phyloP scores from a whole-genome alignment of 1,284 basidiomycete species.

The Puccinia horiana region DNA sequence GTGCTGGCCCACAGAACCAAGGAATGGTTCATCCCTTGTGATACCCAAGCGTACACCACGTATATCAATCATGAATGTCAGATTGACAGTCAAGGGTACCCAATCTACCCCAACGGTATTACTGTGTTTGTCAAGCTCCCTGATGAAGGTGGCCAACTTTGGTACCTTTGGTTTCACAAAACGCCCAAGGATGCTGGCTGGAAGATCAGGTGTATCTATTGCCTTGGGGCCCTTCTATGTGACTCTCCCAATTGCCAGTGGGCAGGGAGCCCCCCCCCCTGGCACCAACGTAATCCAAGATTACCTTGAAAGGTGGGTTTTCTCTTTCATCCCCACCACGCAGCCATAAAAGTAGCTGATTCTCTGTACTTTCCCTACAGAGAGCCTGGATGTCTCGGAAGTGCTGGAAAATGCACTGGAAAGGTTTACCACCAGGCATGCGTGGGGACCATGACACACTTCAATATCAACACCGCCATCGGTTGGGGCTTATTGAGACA shows the following conservation, averaged over 20 bases:
- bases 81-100: neutral
- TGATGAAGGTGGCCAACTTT: neutral
- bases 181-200: neutral
- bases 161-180: neutral
- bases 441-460: too few species aligned
- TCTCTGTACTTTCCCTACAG: too few species aligned
- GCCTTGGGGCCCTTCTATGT: neutral
- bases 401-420: too few species aligned
- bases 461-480: too few species aligned
- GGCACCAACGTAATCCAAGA: neutral
- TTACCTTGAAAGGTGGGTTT: neutral
- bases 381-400: too few species aligned
- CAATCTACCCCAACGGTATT: neutral
- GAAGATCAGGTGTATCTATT: neutral
- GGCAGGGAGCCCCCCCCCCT: neutral
- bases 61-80: neutral
- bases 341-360: too few species aligned
- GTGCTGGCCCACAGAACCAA: neutral
- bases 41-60: neutral
- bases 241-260: neutral
- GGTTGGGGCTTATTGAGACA: too few species aligned
- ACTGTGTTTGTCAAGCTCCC: neutral
- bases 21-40: neutral
- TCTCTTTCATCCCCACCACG: too few species aligned
- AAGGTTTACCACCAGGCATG: too few species aligned